phyloP scores from a whole-genome alignment of 441 rosid species.

The Erodium texanum region DNA sequence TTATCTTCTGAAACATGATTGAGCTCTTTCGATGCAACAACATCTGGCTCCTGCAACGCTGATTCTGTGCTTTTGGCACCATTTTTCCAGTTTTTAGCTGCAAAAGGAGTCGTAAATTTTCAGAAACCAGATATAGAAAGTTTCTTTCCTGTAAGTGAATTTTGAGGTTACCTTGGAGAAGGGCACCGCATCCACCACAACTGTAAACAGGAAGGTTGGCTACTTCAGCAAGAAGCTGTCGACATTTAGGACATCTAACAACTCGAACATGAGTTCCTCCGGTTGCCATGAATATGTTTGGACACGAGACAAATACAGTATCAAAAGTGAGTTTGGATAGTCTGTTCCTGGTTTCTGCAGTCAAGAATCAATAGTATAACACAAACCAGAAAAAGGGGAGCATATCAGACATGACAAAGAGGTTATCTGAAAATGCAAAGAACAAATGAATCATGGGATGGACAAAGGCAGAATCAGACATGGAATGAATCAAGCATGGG shows the following conservation, averaged over 20 bases:
- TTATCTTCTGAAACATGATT: constrained; percentile 24
- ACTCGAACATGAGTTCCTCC: constrained; percentile 39
- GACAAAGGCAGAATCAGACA: background rate
- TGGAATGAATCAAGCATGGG: background rate
- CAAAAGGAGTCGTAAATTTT: constrained; percentile 17
- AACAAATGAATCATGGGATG: background rate
- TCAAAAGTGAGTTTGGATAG: constrained; percentile 1
- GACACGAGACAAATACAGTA: background rate
- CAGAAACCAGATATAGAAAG: background rate
- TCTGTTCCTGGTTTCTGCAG: background rate
- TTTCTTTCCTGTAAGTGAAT: background rate
- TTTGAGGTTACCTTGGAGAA: constrained; percentile 52
- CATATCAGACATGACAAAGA: too few species aligned
- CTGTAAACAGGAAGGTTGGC: constrained; percentile 50
- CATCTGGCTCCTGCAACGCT: constrained; percentile 24
- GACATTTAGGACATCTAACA: constrained; percentile 80
- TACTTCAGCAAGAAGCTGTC: constrained; percentile 51
- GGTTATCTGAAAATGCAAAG: too few species aligned
- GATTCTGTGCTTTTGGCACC: constrained; percentile 23
- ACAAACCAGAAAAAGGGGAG: too few species aligned
- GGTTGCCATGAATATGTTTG: constrained; percentile 9
- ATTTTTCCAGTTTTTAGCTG: constrained; percentile 42
- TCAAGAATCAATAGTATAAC: too few species aligned
- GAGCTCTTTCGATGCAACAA: constrained; percentile 21
- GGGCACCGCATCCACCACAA: constrained; percentile 64